Base-by-base conservation (phyloP, 352 stramenopile species). In the Pythium monospermum region DNA sequence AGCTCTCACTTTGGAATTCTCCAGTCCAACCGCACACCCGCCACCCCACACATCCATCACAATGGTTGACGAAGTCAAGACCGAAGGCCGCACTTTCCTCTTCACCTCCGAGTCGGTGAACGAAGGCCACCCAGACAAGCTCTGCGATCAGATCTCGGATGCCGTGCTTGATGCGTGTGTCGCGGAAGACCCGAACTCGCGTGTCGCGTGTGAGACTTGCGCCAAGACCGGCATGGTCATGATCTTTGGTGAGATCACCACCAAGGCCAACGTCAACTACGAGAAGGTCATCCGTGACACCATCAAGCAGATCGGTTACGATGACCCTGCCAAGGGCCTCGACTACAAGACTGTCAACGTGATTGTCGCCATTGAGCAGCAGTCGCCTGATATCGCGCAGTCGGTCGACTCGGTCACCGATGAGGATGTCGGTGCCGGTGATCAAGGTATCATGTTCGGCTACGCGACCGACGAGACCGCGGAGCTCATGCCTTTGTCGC, bases 221-320 rank as follows among this genome's bases (percentile, higher is more conserved):
- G 96, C 91, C 63, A 99, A 99, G 86, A 99, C 96, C 3, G 96
- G 96, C 67, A 99, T 99, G 87, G 95, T 99, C 57, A 99, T 99
- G 95, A 98, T 99, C 66, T 99, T 99, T 67, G 97, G 97, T 54
- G 97, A 99, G 85, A 99, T 99, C 73, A 98, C 95, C 57, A 99
- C 96, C 49, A 97, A 96, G 64, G 95, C 96, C 47, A 98, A 95
- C 37, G 95, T 99, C 38, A 98, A 99, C 78, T 99, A 99, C 83
- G 97, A 99, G 76, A 96, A 98, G 76, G 86, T 97, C 38, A 98
- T 99, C 60, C 96, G 97, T 49, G 96, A 99, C 66, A 97, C 96
- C 8, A 96, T 99, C 71, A 98, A 98, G 74, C 90, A 98, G 66
- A 99, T 99, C 51, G 97, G 97, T 41, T 99, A 99, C 79, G 97